Conservation (phyloP, 2,329 filamentous ascomycete genomes). For the Fusarium sp. region DNA sequence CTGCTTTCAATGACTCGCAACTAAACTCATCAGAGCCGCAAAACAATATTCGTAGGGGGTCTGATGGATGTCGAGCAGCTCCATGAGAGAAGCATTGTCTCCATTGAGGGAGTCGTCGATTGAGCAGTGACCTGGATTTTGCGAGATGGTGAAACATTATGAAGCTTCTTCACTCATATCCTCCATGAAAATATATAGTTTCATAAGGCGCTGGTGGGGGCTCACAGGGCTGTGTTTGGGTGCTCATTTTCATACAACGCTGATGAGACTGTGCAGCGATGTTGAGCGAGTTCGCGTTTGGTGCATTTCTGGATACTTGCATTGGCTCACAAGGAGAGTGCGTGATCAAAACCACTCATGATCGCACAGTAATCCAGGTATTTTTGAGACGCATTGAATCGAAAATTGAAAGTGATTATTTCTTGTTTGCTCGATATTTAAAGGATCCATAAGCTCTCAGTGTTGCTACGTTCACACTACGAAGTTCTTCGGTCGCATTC, state of each 20-base stretch:
- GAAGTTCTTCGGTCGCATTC: background rate
- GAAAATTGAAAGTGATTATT: too few relatives aligned
- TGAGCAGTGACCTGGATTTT: constrained; percentile 22
- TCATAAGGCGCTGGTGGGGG: background rate
- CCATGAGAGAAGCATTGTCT: constrained; percentile 41
- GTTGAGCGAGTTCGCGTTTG: constrained; percentile 49
- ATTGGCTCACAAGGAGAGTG: constrained; percentile 32
- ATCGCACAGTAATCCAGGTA: too few relatives aligned
- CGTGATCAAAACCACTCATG: background rate
- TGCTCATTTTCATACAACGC: background rate
- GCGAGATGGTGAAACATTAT: constrained; percentile 41
- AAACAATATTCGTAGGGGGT: constrained; percentile 88
- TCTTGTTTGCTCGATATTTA: background rate
- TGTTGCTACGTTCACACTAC: background rate
- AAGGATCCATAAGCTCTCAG: background rate
- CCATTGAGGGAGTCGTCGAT: constrained; percentile 17
- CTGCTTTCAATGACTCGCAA: constrained; percentile 79
- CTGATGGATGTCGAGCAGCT: constrained; percentile 50
- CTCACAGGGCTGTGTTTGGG: background rate
- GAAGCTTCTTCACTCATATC: background rate
- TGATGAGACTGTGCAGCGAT: background rate
- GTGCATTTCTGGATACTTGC: constrained; percentile 54
- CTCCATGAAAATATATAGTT: background rate
- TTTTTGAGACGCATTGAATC: background rate
- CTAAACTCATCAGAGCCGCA: constrained; percentile 96